phyloP scores from a whole-genome alignment of 257 asterid genomes.

The Plectranthus barbatus region DNA sequence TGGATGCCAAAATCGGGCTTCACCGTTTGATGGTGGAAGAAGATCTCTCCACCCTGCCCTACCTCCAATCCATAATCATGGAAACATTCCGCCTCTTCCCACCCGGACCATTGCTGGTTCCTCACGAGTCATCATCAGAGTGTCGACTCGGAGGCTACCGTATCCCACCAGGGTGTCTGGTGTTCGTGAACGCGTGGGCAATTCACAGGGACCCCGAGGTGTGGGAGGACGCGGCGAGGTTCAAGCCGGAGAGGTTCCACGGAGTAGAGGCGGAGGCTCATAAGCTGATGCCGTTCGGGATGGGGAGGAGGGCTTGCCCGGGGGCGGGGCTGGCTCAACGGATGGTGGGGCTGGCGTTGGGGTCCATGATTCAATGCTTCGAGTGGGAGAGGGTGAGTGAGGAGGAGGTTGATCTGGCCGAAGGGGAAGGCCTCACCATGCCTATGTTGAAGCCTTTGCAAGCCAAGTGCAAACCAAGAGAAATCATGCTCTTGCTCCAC shows the following conservation, averaged over 20 bases:
- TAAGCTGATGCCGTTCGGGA: conserved; percentile 24
- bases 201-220: too few species aligned
- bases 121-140: conserved; percentile 25
- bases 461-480: conserved; percentile 13
- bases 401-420: conserved; percentile 16
- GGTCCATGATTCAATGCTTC: too few species aligned
- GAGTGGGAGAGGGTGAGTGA: too few species aligned
- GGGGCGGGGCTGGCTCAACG: too few species aligned
- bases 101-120: conserved; percentile 12
- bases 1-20: background rate
- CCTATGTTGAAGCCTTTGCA: conserved; percentile 20
- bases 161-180: conserved; percentile 5
- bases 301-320: too few species aligned
- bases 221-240: too few species aligned
- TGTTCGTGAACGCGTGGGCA: too few species aligned
- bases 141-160: too few species aligned
- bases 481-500: too few species aligned
- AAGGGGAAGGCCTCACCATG: conserved; percentile 20
- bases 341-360: too few species aligned
- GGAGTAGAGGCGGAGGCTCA: background rate
- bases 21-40: conserved; percentile 8
- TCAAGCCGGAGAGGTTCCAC: too few species aligned
- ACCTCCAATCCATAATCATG: conserved; percentile 11
- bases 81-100: conserved; percentile 28
- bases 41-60: conserved; percentile 18